Percentiles rank a stretch among this genome's conserved stretches.
Conservation (phyloP, 2,329 filamentous ascomycete genomes). For the Pseudogymnoascus sp. region DNA sequence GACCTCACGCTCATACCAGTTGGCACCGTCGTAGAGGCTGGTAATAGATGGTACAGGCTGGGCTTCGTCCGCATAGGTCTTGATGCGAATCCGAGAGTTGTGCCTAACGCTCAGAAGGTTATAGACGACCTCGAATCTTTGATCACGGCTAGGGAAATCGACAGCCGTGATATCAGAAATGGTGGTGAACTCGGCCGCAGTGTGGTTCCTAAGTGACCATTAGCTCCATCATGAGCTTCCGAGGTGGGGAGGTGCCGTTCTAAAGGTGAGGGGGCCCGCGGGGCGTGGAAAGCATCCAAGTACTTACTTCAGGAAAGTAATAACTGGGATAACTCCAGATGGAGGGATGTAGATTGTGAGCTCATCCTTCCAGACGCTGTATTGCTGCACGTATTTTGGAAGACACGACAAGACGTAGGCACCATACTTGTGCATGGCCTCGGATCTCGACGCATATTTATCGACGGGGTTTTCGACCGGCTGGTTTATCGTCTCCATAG, state of each 20-base stretch:
- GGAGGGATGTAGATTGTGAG: slow-evolving; percentile 90
- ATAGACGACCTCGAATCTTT: slow-evolving; percentile 97
- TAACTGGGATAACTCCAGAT: slow-evolving; percentile 79
- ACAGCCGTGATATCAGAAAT: slow-evolving; percentile 87
- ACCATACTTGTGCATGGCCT: slow-evolving; percentile 86
- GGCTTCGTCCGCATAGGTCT: slow-evolving; percentile 97
- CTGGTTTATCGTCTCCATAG: slow-evolving; percentile 57
- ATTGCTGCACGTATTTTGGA: slow-evolving; percentile 98
- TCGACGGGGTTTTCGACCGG: slow-evolving; percentile 86
- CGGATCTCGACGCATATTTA: slow-evolving; percentile 81
- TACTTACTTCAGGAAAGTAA: slow-evolving; percentile 80
- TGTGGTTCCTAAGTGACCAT: slow-evolving; percentile 59
- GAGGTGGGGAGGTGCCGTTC: slow-evolving; percentile 10
- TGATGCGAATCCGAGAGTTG: slow-evolving; percentile 93
- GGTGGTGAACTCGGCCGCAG: slow-evolving; percentile 91
- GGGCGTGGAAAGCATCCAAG: not conserved
- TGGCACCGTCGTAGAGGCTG: slow-evolving; percentile 82
- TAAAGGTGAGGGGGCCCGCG: not conserved
- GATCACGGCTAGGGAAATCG: slow-evolving; percentile 89
- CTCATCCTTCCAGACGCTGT: slow-evolving; percentile 99
- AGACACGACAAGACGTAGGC: slow-evolving; percentile 94
- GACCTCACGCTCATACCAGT: slow-evolving; percentile 98
- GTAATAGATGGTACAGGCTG: slow-evolving; percentile 86
- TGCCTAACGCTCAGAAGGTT: slow-evolving; percentile 92
- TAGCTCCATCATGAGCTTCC: not conserved